Evolutionary conservation across 257 asterid species (phyloP).

Genomic region (Phtheirospermum japonicum): DNA sequence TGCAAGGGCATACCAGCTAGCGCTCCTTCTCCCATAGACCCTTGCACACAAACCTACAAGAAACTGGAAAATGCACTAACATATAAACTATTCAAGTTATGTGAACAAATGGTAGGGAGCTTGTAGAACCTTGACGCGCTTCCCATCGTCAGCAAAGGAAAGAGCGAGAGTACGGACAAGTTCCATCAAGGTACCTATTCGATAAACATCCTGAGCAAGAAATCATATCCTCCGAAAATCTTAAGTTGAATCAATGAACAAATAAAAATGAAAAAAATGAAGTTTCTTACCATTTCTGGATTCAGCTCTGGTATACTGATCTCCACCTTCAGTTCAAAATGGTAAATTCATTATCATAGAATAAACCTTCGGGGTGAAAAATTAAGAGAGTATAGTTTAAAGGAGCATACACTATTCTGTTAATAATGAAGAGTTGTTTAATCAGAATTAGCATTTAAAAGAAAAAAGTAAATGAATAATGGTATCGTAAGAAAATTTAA

Average conservation of each 20-base stretch:
- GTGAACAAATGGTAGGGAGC: slow-evolving; percentile 11
- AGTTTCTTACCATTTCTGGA: slow-evolving; percentile 79
- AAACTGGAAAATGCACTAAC: slow-evolving; percentile 19
- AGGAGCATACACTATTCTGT: not conserved
- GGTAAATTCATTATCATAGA: slow-evolving; percentile 19
- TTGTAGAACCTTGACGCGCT: slow-evolving; percentile 69
- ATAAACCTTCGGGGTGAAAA: slow-evolving; percentile 24
- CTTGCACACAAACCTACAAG: slow-evolving; percentile 91
- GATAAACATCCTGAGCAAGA: slow-evolving; percentile 93
- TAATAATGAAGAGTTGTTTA: not conserved
- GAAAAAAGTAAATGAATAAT: slow-evolving; percentile 10
- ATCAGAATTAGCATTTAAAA: not conserved
- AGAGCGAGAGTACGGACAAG: slow-evolving; percentile 85
- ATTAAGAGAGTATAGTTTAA: slow-evolving; percentile 5
- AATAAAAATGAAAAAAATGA: slow-evolving; percentile 10
- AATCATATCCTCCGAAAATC: slow-evolving; percentile 33
- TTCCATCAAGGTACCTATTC: slow-evolving; percentile 97
- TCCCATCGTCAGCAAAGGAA: slow-evolving; percentile 93
- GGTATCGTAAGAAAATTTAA: not conserved
- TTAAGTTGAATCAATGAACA: not conserved
- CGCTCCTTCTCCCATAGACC: slow-evolving; percentile 95
- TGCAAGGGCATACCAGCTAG: slow-evolving; percentile 96
- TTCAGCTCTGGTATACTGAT: slow-evolving; percentile 93
- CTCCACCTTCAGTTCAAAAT: slow-evolving; percentile 62
- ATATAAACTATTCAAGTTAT: slow-evolving; percentile 8